Conservation (phyloP, 441 rosid genomes). For the Aleurites moluccanus region DNA sequence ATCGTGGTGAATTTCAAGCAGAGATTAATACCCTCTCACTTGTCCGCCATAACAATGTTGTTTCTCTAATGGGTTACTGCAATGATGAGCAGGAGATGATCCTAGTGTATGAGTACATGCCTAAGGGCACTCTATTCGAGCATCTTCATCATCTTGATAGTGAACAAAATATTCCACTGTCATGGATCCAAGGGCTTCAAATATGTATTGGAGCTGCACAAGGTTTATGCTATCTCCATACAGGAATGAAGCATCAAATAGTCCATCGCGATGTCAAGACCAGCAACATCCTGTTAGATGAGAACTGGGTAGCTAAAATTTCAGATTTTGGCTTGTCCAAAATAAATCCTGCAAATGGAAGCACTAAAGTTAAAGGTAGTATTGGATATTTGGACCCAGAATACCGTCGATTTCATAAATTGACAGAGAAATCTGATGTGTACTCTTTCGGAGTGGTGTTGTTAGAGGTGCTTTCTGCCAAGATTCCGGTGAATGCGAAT, state of each 20-base stretch:
- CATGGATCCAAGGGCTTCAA: conserved; percentile 24
- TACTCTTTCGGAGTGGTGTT: conserved; percentile 47
- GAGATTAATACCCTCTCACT: conserved; percentile 19
- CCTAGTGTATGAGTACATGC: conserved; percentile 20
- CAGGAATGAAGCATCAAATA: conserved; percentile 9
- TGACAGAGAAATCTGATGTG: too few species aligned
- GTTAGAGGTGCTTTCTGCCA: conserved; percentile 36
- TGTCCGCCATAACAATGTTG: conserved; percentile 16
- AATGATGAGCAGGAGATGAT: conserved; percentile 16
- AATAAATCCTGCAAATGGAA: conserved; percentile 22
- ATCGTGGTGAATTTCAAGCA: background rate
- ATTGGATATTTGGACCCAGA: conserved; percentile 43
- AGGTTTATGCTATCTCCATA: conserved; percentile 30
- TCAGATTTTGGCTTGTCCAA: conserved; percentile 41
- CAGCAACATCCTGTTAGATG: conserved; percentile 30
- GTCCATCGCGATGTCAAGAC: conserved; percentile 38
- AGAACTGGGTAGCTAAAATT: conserved; percentile 31
- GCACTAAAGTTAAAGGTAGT: conserved; percentile 31
- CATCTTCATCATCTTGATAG: conserved; percentile 12
- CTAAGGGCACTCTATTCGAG: conserved; percentile 15
- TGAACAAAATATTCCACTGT: conserved; percentile 11
- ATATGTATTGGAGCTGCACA: conserved; percentile 28
- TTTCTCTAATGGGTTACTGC: conserved; percentile 23
- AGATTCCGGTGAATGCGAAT: background rate
- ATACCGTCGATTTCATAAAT: conserved; percentile 25